A percentile compares a stretch with the other conserved stretches of the same genome.
Conservation (phyloP, 805 yeast genomes). For the Suhomyces sp. region DNA sequence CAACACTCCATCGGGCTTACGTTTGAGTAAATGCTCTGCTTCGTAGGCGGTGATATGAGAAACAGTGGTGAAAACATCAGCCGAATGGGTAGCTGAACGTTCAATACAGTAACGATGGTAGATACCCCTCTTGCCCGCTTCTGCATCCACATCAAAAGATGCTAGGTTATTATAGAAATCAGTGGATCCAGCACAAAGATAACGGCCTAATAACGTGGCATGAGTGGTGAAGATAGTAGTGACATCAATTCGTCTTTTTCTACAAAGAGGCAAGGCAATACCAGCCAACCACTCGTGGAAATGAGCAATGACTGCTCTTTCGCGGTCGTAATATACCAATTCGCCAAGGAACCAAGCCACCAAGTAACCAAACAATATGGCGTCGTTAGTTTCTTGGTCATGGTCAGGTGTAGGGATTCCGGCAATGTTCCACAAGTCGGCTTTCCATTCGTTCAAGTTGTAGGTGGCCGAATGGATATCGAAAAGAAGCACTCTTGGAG, state of each 20-base stretch:
- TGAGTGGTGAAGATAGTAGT: constrained; percentile 97
- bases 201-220: constrained; percentile 92
- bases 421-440: constrained; percentile 85
- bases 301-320: constrained; percentile 88
- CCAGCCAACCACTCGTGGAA: constrained; percentile 99
- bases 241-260: constrained; percentile 87
- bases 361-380: constrained; percentile 85
- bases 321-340: constrained; percentile 75
- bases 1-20: constrained; percentile 96
- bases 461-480: constrained; percentile 73
- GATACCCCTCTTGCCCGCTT: constrained; percentile 96
- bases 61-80: constrained; percentile 96
- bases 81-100: constrained; percentile 92
- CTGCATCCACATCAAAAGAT: constrained; percentile 91
- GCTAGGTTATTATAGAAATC: constrained; percentile 92
- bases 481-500: constrained; percentile 87
- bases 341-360: constrained; percentile 98
- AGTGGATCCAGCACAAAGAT: constrained; percentile 92
- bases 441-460: constrained; percentile 86
- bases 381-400: constrained; percentile 87
- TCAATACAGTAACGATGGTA: constrained; percentile 96
- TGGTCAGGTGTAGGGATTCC: constrained; percentile 92
- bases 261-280: constrained; percentile 86
- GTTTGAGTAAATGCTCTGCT: constrained; percentile 84
- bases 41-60: constrained; percentile 97